A percentile compares a stretch with the other conserved stretches of the same genome.
Conservation (phyloP, 192 early-diverging fungal genomes). For the Backusella psychrophila region DNA sequence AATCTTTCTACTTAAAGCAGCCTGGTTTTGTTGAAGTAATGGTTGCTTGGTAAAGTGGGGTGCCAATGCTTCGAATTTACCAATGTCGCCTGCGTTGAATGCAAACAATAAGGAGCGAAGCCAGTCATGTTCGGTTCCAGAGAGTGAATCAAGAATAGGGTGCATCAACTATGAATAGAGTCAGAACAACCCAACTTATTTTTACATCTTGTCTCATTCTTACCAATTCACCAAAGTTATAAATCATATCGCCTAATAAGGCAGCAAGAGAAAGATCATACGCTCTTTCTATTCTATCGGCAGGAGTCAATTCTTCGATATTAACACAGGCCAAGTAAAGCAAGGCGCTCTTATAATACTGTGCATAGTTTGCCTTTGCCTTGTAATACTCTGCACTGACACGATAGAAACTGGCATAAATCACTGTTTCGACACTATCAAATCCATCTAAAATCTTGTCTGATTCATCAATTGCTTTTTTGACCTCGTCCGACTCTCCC, state of each 20-base stretch:
- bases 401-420: constrained; percentile 93
- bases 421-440: constrained; percentile 77
- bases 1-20: constrained; percentile 91
- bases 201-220: neutral
- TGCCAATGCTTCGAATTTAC: constrained; percentile 81
- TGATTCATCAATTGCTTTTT: constrained; percentile 78
- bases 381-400: constrained; percentile 98
- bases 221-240: constrained; percentile 99
- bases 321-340: constrained; percentile 91
- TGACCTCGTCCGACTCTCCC: constrained; percentile 81
- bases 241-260: constrained; percentile 91
- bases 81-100: constrained; percentile 94
- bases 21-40: constrained; percentile 72
- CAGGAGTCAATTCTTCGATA: constrained; percentile 70
- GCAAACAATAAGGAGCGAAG: constrained; percentile 80
- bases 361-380: constrained; percentile 86
- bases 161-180: constrained; percentile 69
- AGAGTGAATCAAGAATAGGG: constrained; percentile 77
- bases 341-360: constrained; percentile 95
- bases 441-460: constrained; percentile 80
- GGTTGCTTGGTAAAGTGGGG: constrained; percentile 73
- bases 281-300: constrained; percentile 87
- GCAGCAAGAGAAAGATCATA: constrained; percentile 90
- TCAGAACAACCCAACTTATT: neutral
- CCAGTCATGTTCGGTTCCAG: constrained; percentile 82